These are phyloP conservation scores for Xerophyta viscosa DNA, from an alignment of 106 monocot genomes.

Conservation along the genomic window DNA sequence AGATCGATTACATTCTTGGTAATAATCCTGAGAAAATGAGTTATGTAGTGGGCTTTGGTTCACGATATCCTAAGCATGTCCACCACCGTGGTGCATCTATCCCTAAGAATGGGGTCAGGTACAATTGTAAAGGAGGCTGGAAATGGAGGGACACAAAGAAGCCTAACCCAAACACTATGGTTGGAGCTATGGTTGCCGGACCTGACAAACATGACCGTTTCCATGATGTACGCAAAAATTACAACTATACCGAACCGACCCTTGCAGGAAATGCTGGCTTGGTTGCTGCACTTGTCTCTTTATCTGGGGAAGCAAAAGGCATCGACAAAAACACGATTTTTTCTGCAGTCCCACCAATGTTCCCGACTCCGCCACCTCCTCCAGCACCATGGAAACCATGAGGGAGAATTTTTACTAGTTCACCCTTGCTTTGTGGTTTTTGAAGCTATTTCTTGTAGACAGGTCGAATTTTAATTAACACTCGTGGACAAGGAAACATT, in stretches of 20 bases:
- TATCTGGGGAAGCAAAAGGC: constrained; percentile 24
- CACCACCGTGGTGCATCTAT: constrained; percentile 83
- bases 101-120: constrained; percentile 40
- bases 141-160: constrained; percentile 44
- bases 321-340: constrained; percentile 77
- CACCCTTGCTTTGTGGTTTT: too few relatives aligned
- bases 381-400: constrained; percentile 72
- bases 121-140: constrained; percentile 57
- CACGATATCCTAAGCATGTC: constrained; percentile 50
- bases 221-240: constrained; percentile 29
- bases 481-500: too few relatives aligned
- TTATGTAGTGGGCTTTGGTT: constrained; percentile 70
- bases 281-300: constrained; percentile 56
- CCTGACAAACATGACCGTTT: constrained; percentile 48
- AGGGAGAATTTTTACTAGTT: too few relatives aligned
- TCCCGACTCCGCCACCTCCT: constrained; percentile 45
- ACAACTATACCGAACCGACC: constrained; percentile 59
- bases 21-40: constrained; percentile 79
- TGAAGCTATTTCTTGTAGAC: too few relatives aligned
- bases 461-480: too few relatives aligned
- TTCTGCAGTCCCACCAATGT: constrained; percentile 42
- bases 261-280: constrained; percentile 72
- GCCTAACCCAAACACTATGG: constrained; percentile 50
- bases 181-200: constrained; percentile 84
- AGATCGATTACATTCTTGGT: constrained; percentile 73